Evolutionary conservation across 202 grass and related monocot genomes (phyloP).

Genomic region (Schoenoplectus triqueter): DNA sequence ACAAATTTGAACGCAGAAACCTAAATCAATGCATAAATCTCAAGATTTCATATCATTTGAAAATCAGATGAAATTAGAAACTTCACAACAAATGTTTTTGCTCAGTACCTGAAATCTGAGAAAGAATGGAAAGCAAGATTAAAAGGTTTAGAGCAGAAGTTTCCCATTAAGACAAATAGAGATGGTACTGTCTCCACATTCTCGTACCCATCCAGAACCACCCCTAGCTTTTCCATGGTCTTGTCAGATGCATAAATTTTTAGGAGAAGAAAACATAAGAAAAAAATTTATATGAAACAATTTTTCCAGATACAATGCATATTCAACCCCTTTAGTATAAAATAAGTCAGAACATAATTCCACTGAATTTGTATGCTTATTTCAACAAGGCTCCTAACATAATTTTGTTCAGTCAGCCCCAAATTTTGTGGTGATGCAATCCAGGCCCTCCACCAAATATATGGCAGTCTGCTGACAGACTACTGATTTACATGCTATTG

Average conservation of each 20-base stretch:
- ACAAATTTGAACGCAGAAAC: neutral
- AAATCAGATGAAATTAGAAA: constrained; percentile 15
- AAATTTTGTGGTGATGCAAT: neutral
- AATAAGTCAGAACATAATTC: neutral
- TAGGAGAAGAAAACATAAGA: constrained; percentile 13
- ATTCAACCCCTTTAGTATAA: constrained; percentile 1
- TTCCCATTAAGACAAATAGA: constrained; percentile 95
- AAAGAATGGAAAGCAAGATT: constrained; percentile 87
- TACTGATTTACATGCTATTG: neutral
- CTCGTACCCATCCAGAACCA: constrained; percentile 92
- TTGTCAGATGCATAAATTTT: constrained; percentile 56
- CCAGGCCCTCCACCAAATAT: too few species aligned
- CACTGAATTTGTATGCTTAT: neutral
- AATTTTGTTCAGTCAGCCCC: neutral
- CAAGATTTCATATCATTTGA: neutral
- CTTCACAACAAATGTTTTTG: neutral
- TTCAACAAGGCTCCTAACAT: neutral
- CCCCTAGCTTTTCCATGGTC: constrained; percentile 83
- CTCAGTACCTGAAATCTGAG: constrained; percentile 66
- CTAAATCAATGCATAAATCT: neutral
- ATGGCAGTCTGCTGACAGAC: too few species aligned
- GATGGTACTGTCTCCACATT: constrained; percentile 86
- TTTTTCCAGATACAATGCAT: constrained; percentile 12
- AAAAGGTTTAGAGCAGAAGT: constrained; percentile 87
- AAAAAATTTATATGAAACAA: neutral